These are phyloP conservation scores for Chaetoceros tenuissimus DNA, from an alignment of 108 stramenopile genomes.

Conservation along the genomic window DNA sequence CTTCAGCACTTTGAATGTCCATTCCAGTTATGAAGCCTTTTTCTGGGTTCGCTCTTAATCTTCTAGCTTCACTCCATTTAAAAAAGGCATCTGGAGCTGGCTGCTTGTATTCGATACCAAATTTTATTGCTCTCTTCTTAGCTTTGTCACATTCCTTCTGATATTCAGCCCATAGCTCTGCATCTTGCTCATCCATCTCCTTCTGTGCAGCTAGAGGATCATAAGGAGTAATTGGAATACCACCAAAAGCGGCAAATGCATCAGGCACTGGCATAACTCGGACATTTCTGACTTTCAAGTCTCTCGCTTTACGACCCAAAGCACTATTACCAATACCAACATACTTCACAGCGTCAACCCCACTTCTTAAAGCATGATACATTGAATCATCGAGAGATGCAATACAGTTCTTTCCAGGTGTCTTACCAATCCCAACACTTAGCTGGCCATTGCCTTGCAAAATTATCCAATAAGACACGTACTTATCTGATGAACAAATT, in stretches of 20 bases:
- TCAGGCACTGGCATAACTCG: constrained; percentile 30
- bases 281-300: constrained; percentile 39
- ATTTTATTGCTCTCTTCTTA: constrained; percentile 60
- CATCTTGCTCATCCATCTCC: constrained; percentile 29
- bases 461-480: constrained; percentile 46
- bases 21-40: constrained; percentile 70
- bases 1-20: constrained; percentile 51
- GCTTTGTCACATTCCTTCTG: constrained; percentile 60
- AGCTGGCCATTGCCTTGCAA: constrained; percentile 25
- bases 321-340: constrained; percentile 61
- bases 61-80: constrained; percentile 62
- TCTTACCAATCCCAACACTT: constrained; percentile 38
- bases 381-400: constrained; percentile 49
- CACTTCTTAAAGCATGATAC: constrained; percentile 42
- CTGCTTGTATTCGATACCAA: constrained; percentile 62
- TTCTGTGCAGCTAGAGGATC: constrained; percentile 1
- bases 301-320: constrained; percentile 26
- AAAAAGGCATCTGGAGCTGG: constrained; percentile 53
- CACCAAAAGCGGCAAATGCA: constrained; percentile 25
- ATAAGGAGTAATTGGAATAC: constrained; percentile 8
- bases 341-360: constrained; percentile 39
- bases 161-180: constrained; percentile 50
- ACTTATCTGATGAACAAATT: constrained; percentile 34
- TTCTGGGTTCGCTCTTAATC: constrained; percentile 50
- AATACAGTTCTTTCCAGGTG: constrained; percentile 40